A percentile compares a stretch with the other conserved stretches of the same genome.
Conservation (phyloP, 139 green algal species). For the Mychonastes homosphaera region DNA sequence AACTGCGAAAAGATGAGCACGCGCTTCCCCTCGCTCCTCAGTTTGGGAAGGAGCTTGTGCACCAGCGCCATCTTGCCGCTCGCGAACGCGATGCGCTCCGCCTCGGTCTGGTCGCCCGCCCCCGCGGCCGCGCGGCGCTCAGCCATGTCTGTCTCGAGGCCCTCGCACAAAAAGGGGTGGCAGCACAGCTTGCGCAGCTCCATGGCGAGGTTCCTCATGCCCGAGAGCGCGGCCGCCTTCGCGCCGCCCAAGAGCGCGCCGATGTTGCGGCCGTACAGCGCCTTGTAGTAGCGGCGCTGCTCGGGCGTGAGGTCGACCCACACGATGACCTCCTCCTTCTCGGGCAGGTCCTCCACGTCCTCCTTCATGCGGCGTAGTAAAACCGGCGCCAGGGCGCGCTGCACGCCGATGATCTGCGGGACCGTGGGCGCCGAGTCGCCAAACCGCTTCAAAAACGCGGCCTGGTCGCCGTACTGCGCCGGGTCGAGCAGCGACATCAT, state of each 20-base stretch:
- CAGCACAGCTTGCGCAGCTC: conserved; percentile 94
- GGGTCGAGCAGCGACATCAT: conserved; percentile 76
- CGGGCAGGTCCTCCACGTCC: conserved; percentile 88
- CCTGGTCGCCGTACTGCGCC: conserved; percentile 36
- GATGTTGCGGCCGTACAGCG: conserved; percentile 50
- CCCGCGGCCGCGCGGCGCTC: conserved; percentile 4
- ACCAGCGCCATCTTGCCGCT: conserved; percentile 75
- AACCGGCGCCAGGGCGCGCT: conserved; percentile 62
- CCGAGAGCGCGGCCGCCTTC: conserved; percentile 49
- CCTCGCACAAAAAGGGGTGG: conserved; percentile 84
- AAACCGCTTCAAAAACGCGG: conserved; percentile 53
- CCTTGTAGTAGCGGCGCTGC: conserved; percentile 49
- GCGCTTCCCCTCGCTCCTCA: conserved; percentile 61
- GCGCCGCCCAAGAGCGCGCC: conserved; percentile 42
- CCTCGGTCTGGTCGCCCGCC: conserved; percentile 20
- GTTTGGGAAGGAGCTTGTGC: conserved; percentile 73
- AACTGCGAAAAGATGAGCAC: conserved; percentile 14
- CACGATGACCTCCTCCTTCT: conserved; percentile 90
- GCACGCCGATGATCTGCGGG: conserved; percentile 54
- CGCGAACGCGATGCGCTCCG: conserved; percentile 47
- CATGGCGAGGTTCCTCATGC: conserved; percentile 84
- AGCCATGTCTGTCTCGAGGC: conserved; percentile 69
- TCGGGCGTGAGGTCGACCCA: conserved; percentile 75
- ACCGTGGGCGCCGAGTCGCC: conserved; percentile 28
- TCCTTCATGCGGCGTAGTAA: conserved; percentile 95